These are phyloP conservation scores for Adansonia grandidieri DNA, from an alignment of 441 rosid species.

Conservation along the genomic window DNA sequence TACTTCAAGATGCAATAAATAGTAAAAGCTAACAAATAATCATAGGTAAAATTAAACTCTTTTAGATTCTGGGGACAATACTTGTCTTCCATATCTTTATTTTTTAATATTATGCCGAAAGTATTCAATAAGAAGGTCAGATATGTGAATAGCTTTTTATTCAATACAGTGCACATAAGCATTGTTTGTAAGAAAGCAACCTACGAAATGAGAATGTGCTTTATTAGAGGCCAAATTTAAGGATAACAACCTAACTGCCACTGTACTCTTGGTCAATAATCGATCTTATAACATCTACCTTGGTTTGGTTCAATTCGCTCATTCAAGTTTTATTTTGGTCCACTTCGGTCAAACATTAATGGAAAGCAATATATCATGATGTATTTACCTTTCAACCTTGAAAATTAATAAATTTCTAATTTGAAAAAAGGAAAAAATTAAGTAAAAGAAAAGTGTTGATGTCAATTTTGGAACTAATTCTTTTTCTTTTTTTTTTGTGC, in stretches of 20 bases:
- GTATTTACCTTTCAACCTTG: not conserved
- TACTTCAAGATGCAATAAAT: slow-evolving; percentile 24
- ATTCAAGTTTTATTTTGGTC: not conserved
- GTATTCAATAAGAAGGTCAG: not conserved
- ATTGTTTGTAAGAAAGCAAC: not conserved
- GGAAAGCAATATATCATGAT: not conserved
- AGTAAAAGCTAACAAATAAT: not conserved
- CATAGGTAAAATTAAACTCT: not conserved
- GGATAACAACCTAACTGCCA: not conserved
- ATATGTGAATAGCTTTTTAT: not conserved
- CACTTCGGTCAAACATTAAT: not conserved
- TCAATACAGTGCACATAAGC: not conserved
- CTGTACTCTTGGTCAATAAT: not conserved
- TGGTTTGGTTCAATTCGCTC: not conserved
- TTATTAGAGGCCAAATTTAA: not conserved
- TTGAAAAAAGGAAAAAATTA: not conserved
- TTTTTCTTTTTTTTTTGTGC: too few species aligned
- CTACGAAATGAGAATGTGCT: not conserved
- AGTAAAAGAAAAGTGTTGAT: not conserved
- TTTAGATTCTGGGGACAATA: not conserved
- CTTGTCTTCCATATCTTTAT: not conserved
- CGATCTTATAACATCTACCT: not conserved
- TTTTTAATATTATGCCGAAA: not conserved
- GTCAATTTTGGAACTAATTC: not conserved
- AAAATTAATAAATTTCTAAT: not conserved